Base-by-base conservation (phyloP, 768 basidiomycete species). In the Tephrocybe sp. region DNA sequence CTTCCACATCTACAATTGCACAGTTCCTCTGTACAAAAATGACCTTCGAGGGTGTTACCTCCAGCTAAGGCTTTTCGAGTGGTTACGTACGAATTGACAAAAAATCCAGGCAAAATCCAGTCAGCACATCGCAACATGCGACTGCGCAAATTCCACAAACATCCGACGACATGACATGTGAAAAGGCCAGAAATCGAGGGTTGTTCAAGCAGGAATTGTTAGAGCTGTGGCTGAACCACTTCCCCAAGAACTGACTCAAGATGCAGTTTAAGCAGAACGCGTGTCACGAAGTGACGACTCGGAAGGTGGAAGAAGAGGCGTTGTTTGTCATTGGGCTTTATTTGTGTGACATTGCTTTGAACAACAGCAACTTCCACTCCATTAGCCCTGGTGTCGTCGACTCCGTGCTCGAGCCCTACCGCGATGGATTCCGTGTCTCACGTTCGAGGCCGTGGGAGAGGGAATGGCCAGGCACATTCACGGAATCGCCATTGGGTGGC, bases 401-500 rank as follows among this genome's bases (percentile, higher is more conserved):
- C 34, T 11, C n/a, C 14, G 28, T 26, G 48, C 49, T 32, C 11
- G 14, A 21, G 20, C 30, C 23, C 15, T 40, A 23, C 24, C 48
- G 45, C 23, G 51, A 66, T 66, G 65, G 65, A 66, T 15, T 34
- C 58, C 28, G 33, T 41, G 14, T 21, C 56, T 45, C 57, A 61
- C 39, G 23, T 25, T 48, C 58, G 61, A 18, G 46, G 48, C 20
- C 55, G 60, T 42, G 51, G 57, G 36, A 53, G 61, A 41, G 61
- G 59, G 33, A 50, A 17, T 15, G 48, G 68, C n/a, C 65, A 67
- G 51, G 61, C 67, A 41, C 68, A 67, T 42, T 75, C 74, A 3
- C 71, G 77, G 47, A 86, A 87, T 70, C 84, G 76, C 55, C 80
- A 83, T 51, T 86, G 85, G 85, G 71, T 79, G 9, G 75, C 83